Base-by-base conservation (phyloP, 2,329 filamentous ascomycete genomes). In the Fusarium sp. region DNA sequence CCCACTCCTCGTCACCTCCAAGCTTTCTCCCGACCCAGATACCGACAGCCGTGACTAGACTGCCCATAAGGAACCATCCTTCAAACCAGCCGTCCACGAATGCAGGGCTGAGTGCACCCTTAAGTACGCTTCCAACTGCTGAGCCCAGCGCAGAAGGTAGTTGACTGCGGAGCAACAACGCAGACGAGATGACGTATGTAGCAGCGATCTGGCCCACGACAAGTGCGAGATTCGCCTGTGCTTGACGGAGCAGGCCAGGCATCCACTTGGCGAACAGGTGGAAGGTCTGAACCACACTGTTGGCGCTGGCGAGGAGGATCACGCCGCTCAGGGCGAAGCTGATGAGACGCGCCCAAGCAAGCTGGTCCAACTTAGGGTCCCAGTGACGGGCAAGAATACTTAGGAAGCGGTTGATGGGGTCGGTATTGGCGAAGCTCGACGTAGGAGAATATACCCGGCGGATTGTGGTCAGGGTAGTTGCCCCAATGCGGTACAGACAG, bases 341-440 rank as follows among this genome's bases (percentile, higher is more conserved):
- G 74, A 97, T 95, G 79, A 94, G 93, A 34, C 94, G 92, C 24
- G 93, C 92, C 94, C 94, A 97, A 11, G 93, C 93, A 13, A 91
- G 88, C 78, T 94, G 93, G 83, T 97, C 93, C 29, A 97, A 89
- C 69, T 92, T 90, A 4, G 93, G 93, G 79, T 97, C 93, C 89
- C 93, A 95, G 83, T 97, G 93, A 65, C 93, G 92, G 5, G 93
- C 94, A 20, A 97, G 84, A 14, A 97, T 87, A 6, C 93, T 93
- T 10, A 97, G 89, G 70, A 96, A 88, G 73, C 94, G 93, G 84
- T 93, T 97, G 80, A 97, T 93, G 1, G 94, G 94, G 79, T 97
- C 95, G 18, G 91, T 92, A 62, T 90, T 90, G 31, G 92, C 88
- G 82, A 94, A 92, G 72, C 80, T 82, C 40, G 89, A 84, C 18